Base-by-base conservation (phyloP, 371 early-diverging fungal species). In the Mucor irregularis region DNA sequence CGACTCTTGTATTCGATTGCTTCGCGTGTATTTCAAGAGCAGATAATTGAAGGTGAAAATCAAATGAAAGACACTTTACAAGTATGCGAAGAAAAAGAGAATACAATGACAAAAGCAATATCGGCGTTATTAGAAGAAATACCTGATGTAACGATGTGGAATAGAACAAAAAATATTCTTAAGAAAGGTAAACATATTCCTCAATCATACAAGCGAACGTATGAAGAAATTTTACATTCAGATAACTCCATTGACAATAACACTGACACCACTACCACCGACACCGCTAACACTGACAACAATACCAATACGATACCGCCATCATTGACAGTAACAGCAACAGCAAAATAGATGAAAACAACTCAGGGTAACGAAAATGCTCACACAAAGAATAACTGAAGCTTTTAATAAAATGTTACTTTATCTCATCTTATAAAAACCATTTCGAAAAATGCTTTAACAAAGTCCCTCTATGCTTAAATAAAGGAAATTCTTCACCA, bases 91-190 rank as follows among this genome's bases (percentile, higher is more conserved):
- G 6, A 19, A 39, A 19, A 17, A 5, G 39, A 19, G 19, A 10
- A 4, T 19, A 39, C 10, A 19, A 47, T 47, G 8, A 31, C 47
- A 31, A 3, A 47, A 31, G 47, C 47, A 31, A 10, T 47, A 31
- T 14, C 17, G 17, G 17, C 47, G 4, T n/a, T 47, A 19, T 28
- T 17, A 17, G 31, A 47, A 47, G 33, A 47, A 31, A 19, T 47
- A 31, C 21, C 47, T 19, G 47, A 31, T n/a, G 31, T 31, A 5
- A 47, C 30, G 3, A 47, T 14, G 47, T 47, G 47, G 47, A 13
- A 9, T n/a, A 8, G 26, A 44, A 44, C 44, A 44, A 47, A 47
- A 47, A 47, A 31, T 5, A 31, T 47, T 47, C 31, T 47, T 31
- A 16, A 47, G 16, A 24, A 48, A 16, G 28, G 24, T 7, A 22